Evolutionary conservation across 75 land plant species (phyloP).

Genomic region (Adiantum capillusveneris): DNA sequence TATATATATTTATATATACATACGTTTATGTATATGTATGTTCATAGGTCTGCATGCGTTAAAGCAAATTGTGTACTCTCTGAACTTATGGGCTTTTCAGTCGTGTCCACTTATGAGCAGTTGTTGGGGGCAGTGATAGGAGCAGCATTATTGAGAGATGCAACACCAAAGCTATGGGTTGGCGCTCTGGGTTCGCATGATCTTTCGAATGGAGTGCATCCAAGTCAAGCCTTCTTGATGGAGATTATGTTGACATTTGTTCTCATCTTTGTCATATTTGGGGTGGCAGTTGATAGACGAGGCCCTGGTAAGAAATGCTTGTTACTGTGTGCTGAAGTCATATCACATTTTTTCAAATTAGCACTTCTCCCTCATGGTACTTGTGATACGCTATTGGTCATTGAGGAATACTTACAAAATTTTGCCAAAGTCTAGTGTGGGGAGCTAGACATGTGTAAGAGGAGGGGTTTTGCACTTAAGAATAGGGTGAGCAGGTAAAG

Average conservation of each 20-base stretch:
- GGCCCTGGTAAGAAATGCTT: conserved; percentile 25
- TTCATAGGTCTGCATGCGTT: no score
- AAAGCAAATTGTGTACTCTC: no score
- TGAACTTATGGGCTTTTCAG: neutral
- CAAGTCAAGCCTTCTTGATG: conserved; percentile 27
- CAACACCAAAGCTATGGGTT: conserved; percentile 18
- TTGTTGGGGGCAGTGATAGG: conserved; percentile 31
- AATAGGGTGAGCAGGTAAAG: no score
- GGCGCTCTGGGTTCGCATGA: conserved; percentile 30
- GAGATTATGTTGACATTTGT: conserved; percentile 32
- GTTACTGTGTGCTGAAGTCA: neutral
- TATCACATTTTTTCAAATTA: no score
- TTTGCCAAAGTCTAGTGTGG: no score
- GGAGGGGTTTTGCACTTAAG: no score
- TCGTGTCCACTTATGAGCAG: conserved; percentile 5
- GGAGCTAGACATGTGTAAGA: no score
- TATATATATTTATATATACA: no score
- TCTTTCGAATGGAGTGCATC: conserved; percentile 14
- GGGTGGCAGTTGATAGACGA: conserved; percentile 36
- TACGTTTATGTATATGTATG: no score
- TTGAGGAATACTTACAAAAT: no score
- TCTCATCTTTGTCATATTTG: conserved; percentile 37
- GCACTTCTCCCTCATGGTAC: no score
- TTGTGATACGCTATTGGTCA: no score
- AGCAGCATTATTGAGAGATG: conserved; percentile 22